Conservation (phyloP, 164 flowering plant species). For the Paratinospora sagittata region DNA sequence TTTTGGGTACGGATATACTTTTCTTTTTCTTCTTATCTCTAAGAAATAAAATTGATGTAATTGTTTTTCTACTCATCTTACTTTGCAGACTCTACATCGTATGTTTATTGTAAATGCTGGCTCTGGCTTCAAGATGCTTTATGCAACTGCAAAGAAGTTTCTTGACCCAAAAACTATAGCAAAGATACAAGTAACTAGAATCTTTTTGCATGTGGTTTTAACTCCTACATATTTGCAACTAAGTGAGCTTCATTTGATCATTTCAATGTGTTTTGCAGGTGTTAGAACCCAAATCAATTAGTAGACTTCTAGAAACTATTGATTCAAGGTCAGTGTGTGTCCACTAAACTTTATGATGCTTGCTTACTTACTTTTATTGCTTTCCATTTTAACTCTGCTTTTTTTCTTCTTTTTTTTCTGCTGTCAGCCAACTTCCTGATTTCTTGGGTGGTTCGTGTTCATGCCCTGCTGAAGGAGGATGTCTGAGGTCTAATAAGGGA, state of each 20-base stretch:
- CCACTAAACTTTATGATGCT: neutral
- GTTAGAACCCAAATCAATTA: conserved; percentile 58
- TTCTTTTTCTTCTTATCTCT: neutral
- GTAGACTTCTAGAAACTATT: conserved; percentile 62
- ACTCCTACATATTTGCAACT: conserved; percentile 4
- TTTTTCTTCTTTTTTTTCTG: conserved; percentile 8
- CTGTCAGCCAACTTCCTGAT: conserved; percentile 86
- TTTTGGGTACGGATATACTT: too few relatives aligned
- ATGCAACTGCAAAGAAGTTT: conserved; percentile 82
- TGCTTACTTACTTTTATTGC: neutral
- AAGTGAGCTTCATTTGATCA: conserved; percentile 5
- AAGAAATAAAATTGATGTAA: neutral
- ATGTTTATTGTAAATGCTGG: conserved; percentile 97
- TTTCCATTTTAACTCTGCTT: neutral
- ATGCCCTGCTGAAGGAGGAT: conserved; percentile 77
- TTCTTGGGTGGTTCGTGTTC: conserved; percentile 91
- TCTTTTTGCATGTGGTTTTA: neutral
- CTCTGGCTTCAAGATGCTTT: conserved; percentile 81
- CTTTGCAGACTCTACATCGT: conserved; percentile 66
- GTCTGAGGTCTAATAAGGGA: conserved; percentile 80
- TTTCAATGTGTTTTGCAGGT: conserved; percentile 41
- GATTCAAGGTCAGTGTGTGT: conserved; percentile 56
- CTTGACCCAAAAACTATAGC: conserved; percentile 73
- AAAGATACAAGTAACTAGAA: conserved; percentile 66
- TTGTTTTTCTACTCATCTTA: neutral